Evolutionary conservation across 345 rosid genomes (phyloP), one percentile per base, ranked within the genome.

Genomic region (Pseudoturritis turrita): DNA sequence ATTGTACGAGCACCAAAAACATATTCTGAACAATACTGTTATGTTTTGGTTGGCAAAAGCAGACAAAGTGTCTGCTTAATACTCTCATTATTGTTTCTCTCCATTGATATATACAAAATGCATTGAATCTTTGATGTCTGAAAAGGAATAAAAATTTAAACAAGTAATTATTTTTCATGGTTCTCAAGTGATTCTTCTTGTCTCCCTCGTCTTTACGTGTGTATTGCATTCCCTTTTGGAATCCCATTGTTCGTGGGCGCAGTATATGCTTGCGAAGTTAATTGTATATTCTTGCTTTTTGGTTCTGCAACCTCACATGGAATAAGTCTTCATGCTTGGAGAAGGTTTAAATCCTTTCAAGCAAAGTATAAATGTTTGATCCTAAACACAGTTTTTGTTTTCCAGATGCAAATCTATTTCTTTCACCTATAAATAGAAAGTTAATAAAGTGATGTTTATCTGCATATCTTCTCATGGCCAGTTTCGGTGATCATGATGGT

Each of bases 281-380:
- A 64, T 73, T n/a, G 39, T 14, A 47, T 75, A 68, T 75, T 54
- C 75, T 69, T 76, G 71, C 65, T 39, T 76, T 76, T 69, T 69
- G 65, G 19, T 45, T 69, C 43, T 76, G 79, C 79, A 62, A 62
- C 60, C 65, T 61, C 21, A 12, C 28, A 36, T 10, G 54, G 62
- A 31, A 60, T 51, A 67, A 40, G 25, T 68, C n/a, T 44, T 9
- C 47, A 46, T 54, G 65, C 63, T 53, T 45, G 45, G 53, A 36
- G 26, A 68, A 70, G 54, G 8, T 44, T n/a, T 19, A 19, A 22
- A 2, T 26, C 40, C 50, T 55, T 45, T 37, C 65, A 76, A 55
- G 79, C 71, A 69, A 70, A 76, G 79, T 45, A 76, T 76, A 54
- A 54, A 26, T 13, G 26, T 37, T 75, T 68, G 19, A 68, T 62